These are phyloP conservation scores for Chiua virens DNA, from an alignment of 768 basidiomycete species.

Conservation along the genomic window DNA sequence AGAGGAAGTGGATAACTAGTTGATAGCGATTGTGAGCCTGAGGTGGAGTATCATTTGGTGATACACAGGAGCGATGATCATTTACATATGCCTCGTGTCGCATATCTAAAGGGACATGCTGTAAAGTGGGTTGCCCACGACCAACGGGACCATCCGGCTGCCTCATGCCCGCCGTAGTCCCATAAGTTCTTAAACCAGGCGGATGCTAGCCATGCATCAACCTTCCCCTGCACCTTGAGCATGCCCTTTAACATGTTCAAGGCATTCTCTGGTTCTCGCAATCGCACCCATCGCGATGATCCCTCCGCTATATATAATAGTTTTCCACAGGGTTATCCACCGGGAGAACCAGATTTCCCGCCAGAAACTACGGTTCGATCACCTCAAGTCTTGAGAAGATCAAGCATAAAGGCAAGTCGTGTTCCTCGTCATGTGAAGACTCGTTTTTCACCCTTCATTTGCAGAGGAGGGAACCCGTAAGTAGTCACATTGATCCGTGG, in stretches of 20 bases:
- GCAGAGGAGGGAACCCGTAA: conserved; percentile 35
- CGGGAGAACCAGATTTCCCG: conserved; percentile 21
- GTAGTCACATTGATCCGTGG: conserved; percentile 4
- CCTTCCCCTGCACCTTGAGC: conserved; percentile 22
- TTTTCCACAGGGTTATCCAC: conserved; percentile 32
- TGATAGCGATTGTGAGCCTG: background rate
- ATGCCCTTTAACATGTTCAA: conserved; percentile 41
- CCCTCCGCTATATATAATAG: conserved; percentile 18
- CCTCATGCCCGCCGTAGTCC: conserved; percentile 26
- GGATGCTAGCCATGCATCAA: conserved; percentile 9
- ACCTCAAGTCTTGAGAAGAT: conserved; percentile 24
- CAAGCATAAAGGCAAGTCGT: conserved; percentile 26
- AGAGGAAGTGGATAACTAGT: background rate
- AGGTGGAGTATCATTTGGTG: no score
- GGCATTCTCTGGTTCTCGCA: conserved; percentile 35
- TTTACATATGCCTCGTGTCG: conserved; percentile 7
- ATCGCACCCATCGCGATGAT: conserved; percentile 28
- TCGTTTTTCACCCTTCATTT: conserved; percentile 10
- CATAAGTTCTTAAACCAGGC: conserved; percentile 28
- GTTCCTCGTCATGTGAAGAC: background rate
- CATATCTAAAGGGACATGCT: background rate
- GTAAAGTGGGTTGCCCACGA: no score
- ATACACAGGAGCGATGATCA: background rate
- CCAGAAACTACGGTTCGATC: conserved; percentile 19
- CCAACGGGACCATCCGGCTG: conserved; percentile 18